Evolutionary conservation across 768 basidiomycete genomes (phyloP), one percentile per base, ranked within the genome.

Genomic region (Panaeolus papilionaceus): DNA sequence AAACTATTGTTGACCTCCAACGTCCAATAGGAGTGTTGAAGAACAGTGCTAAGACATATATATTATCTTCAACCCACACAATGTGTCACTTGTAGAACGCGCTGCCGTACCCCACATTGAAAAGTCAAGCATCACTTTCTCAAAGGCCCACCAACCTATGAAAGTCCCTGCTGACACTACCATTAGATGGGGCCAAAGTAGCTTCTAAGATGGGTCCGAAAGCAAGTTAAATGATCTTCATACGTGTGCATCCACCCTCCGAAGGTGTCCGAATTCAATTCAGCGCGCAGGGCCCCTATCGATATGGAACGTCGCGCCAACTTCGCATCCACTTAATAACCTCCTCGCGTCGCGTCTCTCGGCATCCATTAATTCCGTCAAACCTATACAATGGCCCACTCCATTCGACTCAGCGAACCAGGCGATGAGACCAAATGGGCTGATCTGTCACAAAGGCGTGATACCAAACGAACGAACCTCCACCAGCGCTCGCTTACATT

Each of bases 401-500:
- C 54, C 28, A 11, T 58, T 58, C 54, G 28, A 33, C 23, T 23
- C 23, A 23, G 54, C 54, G 54, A 58, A 58, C 54, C 54, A 58
- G 28, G 16, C 26, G 28, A 16, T 37, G 28, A 3, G 54, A 26
- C 26, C 49, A 51, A 45, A 45, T 51, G 49, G 49, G 49, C 23
- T 51, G 54, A 16, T 18, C 26, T 58, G 54, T 58, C 54, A 58
- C 54, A 58, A n/a, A 58, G 54, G 54, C 33, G 54, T 58, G 54
- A 58, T 58, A 37, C 28, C 4, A 58, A 58, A 58, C 14, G 54
- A 58, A 58, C 54, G 54, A 58, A 58, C 54, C 49, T 33, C 54
- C 33, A 58, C 54, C 54, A 58, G 54, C 54, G 54, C 54, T 58
- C 54, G 54, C 54, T 58, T 58, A 58, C 54, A 28, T 33, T 58